Evolutionary conservation across 2,329 filamentous ascomycete species (phyloP).

Genomic region (Nothophoma quercina): DNA sequence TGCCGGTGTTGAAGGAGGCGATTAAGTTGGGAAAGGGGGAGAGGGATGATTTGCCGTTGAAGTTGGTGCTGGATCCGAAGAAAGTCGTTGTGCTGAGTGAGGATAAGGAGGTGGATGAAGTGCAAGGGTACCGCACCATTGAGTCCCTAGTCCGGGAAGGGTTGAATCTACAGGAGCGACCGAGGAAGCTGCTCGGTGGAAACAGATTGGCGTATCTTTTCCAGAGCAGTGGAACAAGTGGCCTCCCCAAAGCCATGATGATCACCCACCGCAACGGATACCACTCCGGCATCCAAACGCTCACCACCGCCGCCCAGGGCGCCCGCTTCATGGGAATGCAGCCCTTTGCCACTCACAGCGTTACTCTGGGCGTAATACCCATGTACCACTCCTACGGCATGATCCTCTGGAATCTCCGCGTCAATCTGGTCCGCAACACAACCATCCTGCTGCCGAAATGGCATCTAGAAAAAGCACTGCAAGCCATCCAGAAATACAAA

Average conservation of each 20-base stretch:
- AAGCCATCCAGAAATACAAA: constrained; percentile 38
- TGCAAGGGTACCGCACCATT: constrained; percentile 33
- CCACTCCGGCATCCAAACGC: constrained; percentile 36
- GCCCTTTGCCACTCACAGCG: constrained; percentile 25
- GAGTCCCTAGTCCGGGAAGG: constrained; percentile 36
- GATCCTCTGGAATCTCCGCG: constrained; percentile 40
- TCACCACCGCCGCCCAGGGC: constrained; percentile 32
- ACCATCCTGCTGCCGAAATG: constrained; percentile 39
- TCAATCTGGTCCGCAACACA: constrained; percentile 34
- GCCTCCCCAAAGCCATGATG: constrained; percentile 46
- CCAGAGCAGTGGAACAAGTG: constrained; percentile 40
- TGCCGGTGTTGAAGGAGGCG: constrained; percentile 34
- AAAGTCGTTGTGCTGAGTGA: constrained; percentile 42
- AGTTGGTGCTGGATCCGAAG: constrained; percentile 29
- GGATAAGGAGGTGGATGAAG: constrained; percentile 22
- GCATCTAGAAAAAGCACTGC: constrained; percentile 35
- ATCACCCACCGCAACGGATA: constrained; percentile 41
- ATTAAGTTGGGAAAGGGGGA: constrained; percentile 38
- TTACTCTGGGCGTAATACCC: constrained; percentile 35
- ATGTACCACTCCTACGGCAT: constrained; percentile 46
- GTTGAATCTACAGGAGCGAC: constrained; percentile 23
- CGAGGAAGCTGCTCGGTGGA: constrained; percentile 32
- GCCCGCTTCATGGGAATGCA: constrained; percentile 31
- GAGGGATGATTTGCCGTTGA: constrained; percentile 25
- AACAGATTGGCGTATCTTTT: constrained; percentile 40